Conservation (phyloP, 2,329 filamentous ascomycete species). For the Ascocoryne sarcoides region DNA sequence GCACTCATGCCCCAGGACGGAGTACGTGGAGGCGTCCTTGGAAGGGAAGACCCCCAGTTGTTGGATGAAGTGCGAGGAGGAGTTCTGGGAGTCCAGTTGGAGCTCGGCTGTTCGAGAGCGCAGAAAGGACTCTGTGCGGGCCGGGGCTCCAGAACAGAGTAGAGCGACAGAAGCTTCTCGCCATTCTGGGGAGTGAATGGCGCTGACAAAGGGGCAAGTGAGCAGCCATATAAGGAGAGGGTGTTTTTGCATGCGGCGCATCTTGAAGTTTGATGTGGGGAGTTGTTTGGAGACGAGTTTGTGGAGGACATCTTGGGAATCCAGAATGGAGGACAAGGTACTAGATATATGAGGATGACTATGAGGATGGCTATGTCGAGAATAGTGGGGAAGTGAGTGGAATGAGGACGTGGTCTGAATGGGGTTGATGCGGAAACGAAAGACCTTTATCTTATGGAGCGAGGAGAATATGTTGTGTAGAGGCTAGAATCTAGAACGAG, state of each 20-base stretch:
- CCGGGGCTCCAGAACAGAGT: neutral
- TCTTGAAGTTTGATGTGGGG: neutral
- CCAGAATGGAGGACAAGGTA: neutral
- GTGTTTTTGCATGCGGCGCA: neutral
- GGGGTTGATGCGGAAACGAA: neutral
- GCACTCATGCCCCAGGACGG: too few relatives aligned
- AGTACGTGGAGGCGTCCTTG: neutral
- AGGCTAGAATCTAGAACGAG: too few relatives aligned
- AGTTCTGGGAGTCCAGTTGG: neutral
- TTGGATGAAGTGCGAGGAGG: too few relatives aligned
- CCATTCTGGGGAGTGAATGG: neutral
- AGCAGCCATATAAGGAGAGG: neutral
- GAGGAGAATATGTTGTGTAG: too few relatives aligned
- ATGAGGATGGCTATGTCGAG: too few relatives aligned
- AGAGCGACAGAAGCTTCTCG: neutral
- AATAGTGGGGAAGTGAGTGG: neutral
- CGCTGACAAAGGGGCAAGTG: neutral
- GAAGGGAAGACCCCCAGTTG: too few relatives aligned
- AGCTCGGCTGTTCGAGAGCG: neutral
- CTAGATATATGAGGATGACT: neutral
- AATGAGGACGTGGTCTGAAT: neutral
- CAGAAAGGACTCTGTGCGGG: neutral
- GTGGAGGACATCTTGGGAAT: neutral
- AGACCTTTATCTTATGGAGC: neutral
- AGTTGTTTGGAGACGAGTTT: neutral